phyloP scores from a whole-genome alignment of 2,329 filamentous ascomycete genomes.

The Emmonsia crescens region DNA sequence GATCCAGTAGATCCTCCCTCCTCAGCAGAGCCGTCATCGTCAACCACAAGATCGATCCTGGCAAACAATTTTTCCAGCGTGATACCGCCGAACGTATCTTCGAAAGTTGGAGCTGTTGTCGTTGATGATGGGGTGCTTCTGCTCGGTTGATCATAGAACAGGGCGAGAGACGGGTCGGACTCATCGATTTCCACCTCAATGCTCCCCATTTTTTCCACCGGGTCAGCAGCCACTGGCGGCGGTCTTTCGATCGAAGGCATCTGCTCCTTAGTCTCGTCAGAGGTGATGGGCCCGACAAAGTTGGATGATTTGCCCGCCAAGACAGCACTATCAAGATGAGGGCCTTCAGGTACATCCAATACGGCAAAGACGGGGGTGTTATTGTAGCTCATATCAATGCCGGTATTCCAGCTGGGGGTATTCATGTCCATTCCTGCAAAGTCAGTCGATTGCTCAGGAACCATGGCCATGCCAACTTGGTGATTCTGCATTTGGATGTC shows the following conservation, averaged over 20 bases:
- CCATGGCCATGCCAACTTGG: conserved; percentile 65
- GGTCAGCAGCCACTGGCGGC: conserved; percentile 15
- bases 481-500: conserved; percentile 50
- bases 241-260: conserved; percentile 37
- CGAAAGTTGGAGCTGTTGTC: conserved; percentile 14
- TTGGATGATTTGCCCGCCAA: conserved; percentile 62
- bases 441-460: conserved; percentile 68
- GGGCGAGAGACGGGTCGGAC: conserved; percentile 35
- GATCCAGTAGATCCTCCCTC: conserved; percentile 3
- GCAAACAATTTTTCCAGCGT: conserved; percentile 53
- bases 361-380: conserved; percentile 52
- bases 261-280: conserved; percentile 40
- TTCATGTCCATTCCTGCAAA: conserved; percentile 58
- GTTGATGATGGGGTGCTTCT: conserved; percentile 25
- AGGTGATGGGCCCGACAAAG: conserved; percentile 37
- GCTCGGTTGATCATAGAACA: conserved; percentile 42
- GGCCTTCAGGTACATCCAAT: conserved; percentile 56
- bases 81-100: conserved; percentile 40
- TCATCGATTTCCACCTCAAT: conserved; percentile 46
- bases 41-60: conserved; percentile 54
- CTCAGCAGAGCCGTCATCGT: conserved; percentile 8
- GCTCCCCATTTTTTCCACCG: conserved; percentile 10
- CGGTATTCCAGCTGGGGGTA: conserved; percentile 34
- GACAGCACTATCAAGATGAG: conserved; percentile 47
- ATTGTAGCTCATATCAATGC: conserved; percentile 34